A percentile compares a stretch with the other conserved stretches of the same genome.
These are phyloP conservation scores for Candida lessepsii DNA, from an alignment of 805 yeast genomes.

Conservation along the genomic window DNA sequence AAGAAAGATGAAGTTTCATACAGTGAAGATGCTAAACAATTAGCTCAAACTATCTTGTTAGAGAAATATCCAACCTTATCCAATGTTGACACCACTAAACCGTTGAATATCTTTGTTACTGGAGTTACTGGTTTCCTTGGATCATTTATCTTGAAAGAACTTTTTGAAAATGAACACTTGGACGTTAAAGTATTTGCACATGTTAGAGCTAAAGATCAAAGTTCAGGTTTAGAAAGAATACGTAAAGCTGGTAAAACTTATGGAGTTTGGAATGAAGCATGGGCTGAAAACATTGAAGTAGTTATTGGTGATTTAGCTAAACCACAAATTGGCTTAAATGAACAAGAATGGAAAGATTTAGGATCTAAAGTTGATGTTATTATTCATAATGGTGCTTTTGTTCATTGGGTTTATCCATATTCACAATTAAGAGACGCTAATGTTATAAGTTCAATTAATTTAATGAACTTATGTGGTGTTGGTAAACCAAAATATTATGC, in stretches of 20 bases:
- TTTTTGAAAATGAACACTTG: slow-evolving; percentile 52
- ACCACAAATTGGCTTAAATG: slow-evolving; percentile 67
- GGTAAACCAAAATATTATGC: slow-evolving; percentile 85
- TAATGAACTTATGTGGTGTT: slow-evolving; percentile 68
- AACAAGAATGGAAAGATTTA: slow-evolving; percentile 56
- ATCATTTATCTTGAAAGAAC: slow-evolving; percentile 77
- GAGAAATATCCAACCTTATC: slow-evolving; percentile 46
- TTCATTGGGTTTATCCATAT: slow-evolving; percentile 98
- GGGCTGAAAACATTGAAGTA: slow-evolving; percentile 57
- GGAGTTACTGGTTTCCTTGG: slow-evolving; percentile 98
- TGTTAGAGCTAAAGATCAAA: slow-evolving; percentile 76
- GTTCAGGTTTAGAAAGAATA: slow-evolving; percentile 74
- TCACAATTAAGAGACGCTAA: slow-evolving; percentile 87
- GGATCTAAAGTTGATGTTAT: slow-evolving; percentile 69
- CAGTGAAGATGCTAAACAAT: slow-evolving; percentile 68
- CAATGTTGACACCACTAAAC: slow-evolving; percentile 29
- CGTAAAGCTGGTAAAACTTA: slow-evolving; percentile 73
- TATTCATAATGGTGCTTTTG: slow-evolving; percentile 96
- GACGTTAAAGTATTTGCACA: slow-evolving; percentile 75
- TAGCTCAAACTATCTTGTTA: slow-evolving; percentile 41
- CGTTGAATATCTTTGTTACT: slow-evolving; percentile 74
- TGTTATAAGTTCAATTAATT: slow-evolving; percentile 83
- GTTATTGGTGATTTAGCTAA: slow-evolving; percentile 81
- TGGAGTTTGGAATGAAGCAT: slow-evolving; percentile 73
- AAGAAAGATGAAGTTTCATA: slow-evolving; percentile 44